Percentiles rank a stretch among this genome's conserved stretches.
These are phyloP conservation scores for Halophytophthora polymorphica DNA, from an alignment of 352 stramenopile genomes.

Conservation along the genomic window DNA sequence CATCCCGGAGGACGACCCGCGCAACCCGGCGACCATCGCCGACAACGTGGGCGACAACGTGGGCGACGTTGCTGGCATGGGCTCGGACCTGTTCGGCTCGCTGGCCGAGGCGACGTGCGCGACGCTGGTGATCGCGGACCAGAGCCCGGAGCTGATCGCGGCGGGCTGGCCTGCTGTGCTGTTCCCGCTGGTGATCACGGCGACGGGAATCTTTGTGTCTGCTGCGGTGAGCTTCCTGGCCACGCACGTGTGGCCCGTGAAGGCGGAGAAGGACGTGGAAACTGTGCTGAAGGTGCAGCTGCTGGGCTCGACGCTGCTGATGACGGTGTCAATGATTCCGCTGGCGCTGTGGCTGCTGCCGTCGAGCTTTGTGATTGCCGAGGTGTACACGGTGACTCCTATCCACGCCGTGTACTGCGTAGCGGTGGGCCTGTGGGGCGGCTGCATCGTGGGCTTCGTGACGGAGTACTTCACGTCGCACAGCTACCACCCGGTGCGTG, in stretches of 20 bases:
- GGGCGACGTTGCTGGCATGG: slow-evolving; percentile 99
- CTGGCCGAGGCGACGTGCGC: slow-evolving; percentile 98
- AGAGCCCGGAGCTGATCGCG: slow-evolving; percentile 87
- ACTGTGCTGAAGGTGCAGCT: slow-evolving; percentile 97
- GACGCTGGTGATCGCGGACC: slow-evolving; percentile 96
- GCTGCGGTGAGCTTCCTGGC: slow-evolving; percentile 97
- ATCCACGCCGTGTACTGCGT: slow-evolving; percentile 93
- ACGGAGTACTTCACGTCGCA: slow-evolving; percentile 99
- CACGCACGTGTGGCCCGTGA: slow-evolving; percentile 95
- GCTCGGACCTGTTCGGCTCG: slow-evolving; percentile 98
- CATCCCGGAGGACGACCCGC: slow-evolving; percentile 99
- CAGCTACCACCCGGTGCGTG: slow-evolving; percentile 94
- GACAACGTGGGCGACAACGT: slow-evolving; percentile 99
- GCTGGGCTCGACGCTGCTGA: slow-evolving; percentile 95
- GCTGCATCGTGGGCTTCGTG: slow-evolving; percentile 97
- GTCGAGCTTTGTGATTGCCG: slow-evolving; percentile 84
- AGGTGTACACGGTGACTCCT: slow-evolving; percentile 70
- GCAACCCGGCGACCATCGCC: slow-evolving; percentile 99
- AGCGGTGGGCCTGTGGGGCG: slow-evolving; percentile 93
- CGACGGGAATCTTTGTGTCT: slow-evolving; percentile 96
- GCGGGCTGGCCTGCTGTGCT: slow-evolving; percentile 94
- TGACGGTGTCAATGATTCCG: slow-evolving; percentile 92
- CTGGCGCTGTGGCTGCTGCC: slow-evolving; percentile 92
- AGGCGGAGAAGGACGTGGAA: slow-evolving; percentile 95
- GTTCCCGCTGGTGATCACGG: slow-evolving; percentile 96